Evolutionary conservation across 768 basidiomycete species (phyloP), one percentile per base, ranked within the genome.

Genomic region (Cubamyces sp.): DNA sequence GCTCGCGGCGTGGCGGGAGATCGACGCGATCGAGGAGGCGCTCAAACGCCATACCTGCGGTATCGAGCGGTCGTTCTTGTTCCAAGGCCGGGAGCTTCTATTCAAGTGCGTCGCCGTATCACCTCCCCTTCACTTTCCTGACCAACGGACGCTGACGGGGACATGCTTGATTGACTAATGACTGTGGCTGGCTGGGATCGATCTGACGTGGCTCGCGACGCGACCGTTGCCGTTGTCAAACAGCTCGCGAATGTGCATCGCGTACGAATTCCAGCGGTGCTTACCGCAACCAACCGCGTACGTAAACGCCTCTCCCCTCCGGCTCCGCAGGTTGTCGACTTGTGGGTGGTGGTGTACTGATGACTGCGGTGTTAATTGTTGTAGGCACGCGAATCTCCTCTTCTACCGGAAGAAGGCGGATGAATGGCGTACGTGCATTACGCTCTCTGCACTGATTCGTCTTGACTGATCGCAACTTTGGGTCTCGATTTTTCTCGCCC

Each of bases 211-310:
- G 51, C 25, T n/a, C 49, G 40, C 28, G 19, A 26, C 57, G 47
- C n/a, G 9, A 47, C 5, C 41, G 34, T 34, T 34, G 34, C 34
- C 34, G 34, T 34, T 34, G 34, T 34, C 34, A 34, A 57, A 21
- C 61, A 92, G 90, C 67, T 85, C 83, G 39, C 82, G 89, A 30
- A 86, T 87, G 84, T 84, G 80, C 64, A 84, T 92, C 50, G 84
- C 86, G 6, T 82, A 87, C 64, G 89, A 89, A 64, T 90, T 88
- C 68, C 84, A 80, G 68, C 79, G 83, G 52, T 88, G 79, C 69
- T 80, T 87, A 43, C 87, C 90, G 3, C 77, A 85, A 48, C 82
- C 82, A 37, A 79, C 79, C 21, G 78, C 78, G 86, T 88, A 72
- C 63, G 82, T 74, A 56, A 56, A 49, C 12, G 25, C 4, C 18